Evolutionary conservation across 495 filamentous ascomycete species (phyloP), one percentile per base, ranked within the genome.

Genomic region (Podospora pseudocomata): DNA sequence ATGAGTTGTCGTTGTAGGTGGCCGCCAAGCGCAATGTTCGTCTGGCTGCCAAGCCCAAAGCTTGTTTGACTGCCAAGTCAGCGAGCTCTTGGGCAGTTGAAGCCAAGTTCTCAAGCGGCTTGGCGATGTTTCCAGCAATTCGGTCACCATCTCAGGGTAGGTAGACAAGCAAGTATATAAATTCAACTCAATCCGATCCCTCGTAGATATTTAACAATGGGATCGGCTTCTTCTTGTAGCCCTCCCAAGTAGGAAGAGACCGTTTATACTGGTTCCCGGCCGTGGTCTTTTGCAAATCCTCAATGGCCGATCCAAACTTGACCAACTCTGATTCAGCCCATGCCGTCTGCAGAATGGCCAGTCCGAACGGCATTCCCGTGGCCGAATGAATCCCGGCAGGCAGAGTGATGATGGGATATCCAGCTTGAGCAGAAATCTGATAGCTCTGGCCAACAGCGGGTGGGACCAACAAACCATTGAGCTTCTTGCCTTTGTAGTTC

Each of bases 371-470:
- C 86, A 93, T 90, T 13, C 88, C 87, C 1, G 81, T 90, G 28
- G 70, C 71, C 3, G 77, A 64, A 71, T 83, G 80, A 13, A 83
- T 76, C 16, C 85, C 86, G 2, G 84, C 88, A 0, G 90, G 90
- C 0, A 93, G 72, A 3, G 89, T 92, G 68, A 92, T 79, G 66
- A 90, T 82, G 1, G 89, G 90, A 75, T 93, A 92, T 1, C 90
- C 90, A 9, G 85, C 85, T 69, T 85, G 80, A 3, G 83, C 83
- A 15, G 81, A 81, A 53, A 84, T 80, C 70, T 83, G 78, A 67
- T 86, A 84, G 53, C 84, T 86, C 74, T 88, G 87, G 0, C 82
- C 90, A 4, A 89, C 86, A 74, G 91, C 87, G 2, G 88, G 83
- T 15, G 90, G 89, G 0, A 90, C 88, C 4, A 93, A 80, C 27